Conservation (phyloP, 306 rosid species). For the Castanea crenata region DNA sequence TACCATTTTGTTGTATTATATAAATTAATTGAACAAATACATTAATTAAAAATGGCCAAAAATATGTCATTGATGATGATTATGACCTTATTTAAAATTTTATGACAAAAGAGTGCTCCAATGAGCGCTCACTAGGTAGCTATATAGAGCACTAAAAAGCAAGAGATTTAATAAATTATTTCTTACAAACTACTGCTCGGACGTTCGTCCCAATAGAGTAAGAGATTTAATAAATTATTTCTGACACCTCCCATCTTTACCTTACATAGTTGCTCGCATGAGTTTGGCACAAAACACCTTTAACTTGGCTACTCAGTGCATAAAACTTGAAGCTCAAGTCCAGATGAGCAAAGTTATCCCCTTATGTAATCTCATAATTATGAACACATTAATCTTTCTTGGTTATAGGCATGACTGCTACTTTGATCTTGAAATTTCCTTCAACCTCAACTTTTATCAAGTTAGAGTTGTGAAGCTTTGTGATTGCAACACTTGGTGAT, state of each 20-base stretch:
- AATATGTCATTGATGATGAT: too few relatives aligned
- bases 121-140: neutral
- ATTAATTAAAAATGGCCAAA: too few relatives aligned
- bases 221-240: conserved; percentile 20
- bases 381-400: conserved; percentile 11
- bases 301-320: conserved; percentile 18
- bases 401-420: conserved; percentile 18
- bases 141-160: neutral
- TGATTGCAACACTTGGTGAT: neutral
- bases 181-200: conserved; percentile 40
- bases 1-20: too few relatives aligned
- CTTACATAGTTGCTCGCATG: conserved; percentile 18
- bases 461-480: neutral
- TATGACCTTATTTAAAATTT: neutral
- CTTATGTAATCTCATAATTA: conserved; percentile 17
- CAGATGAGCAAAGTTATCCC: conserved; percentile 33
- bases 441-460: conserved; percentile 22
- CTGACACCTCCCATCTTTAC: conserved; percentile 40
- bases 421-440: conserved; percentile 25
- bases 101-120: too few relatives aligned
- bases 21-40: too few relatives aligned
- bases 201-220: conserved; percentile 32
- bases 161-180: conserved; percentile 8
- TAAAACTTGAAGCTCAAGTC: conserved; percentile 34
- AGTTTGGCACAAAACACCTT: conserved; percentile 32